Evolutionary conservation across 495 filamentous ascomycete genomes (phyloP), one percentile per base, ranked within the genome.

Genomic region (Cercophora samala): DNA sequence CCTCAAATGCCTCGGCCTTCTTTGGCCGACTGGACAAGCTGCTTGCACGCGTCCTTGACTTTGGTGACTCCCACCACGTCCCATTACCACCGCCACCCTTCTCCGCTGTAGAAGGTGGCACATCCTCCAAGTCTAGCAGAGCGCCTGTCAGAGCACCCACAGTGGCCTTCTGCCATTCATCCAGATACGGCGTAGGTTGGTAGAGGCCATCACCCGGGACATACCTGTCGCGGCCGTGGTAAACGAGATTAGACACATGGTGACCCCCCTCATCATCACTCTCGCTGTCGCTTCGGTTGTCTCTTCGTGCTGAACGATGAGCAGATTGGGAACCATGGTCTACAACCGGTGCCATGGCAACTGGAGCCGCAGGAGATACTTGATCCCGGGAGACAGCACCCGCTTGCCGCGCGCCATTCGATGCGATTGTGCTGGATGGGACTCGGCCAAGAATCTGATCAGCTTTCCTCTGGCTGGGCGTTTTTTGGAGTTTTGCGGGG

Each of bases 121-220:
- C 75, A 1, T 81, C 74, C 6, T 78, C 77, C 58, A 85, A 72
- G 63, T 82, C 81, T 17, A 89, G 80, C 51, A 86, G 70, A 11
- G 78, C 69, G 29, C 83, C 83, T 0, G 80, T 76, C 42, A 89
- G 71, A 8, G 78, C 76, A 51, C 84, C 86, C 11, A 83, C 78
- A 0, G 81, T 83, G 32, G 77, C 84, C 60, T 81, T 81, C 72
- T 80, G 85, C 87, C 87, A 89, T 72, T 89, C 87, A 60, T 87
- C 81, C 13, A 87, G 73, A 53, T 82, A 82, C 64, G 69, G 70
- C 0, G 80, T 78, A 23, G 81, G 78, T 56, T 79, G 74, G 69
- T 83, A 84, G 21, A 82, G 72, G 9, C 78, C 79, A 56, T 77
- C 74, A 62, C 78, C 80, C 19, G 80, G 77, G 22, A 68, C 69